Conservation (phyloP, 1,284 basidiomycete genomes). For the Papiliotrema laurentii region DNA sequence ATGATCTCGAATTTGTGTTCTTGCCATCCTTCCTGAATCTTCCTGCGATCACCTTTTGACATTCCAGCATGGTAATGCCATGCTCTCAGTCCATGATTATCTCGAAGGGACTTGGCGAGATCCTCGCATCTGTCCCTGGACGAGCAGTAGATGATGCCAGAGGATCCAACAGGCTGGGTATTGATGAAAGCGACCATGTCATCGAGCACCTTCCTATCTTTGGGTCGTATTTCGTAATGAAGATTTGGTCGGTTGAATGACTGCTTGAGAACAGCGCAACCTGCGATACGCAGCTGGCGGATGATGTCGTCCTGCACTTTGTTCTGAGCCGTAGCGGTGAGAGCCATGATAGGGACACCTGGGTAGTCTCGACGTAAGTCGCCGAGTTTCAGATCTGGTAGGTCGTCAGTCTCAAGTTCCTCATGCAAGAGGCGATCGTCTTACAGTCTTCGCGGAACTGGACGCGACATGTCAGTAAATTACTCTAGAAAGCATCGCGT, state of each 20-base stretch:
- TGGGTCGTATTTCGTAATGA: constrained; percentile 67
- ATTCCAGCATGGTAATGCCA: constrained; percentile 85
- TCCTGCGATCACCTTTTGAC: constrained; percentile 60
- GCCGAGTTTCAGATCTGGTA: constrained; percentile 57
- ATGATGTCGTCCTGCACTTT: constrained; percentile 76
- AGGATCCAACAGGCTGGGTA: constrained; percentile 56
- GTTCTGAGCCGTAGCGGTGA: constrained; percentile 88
- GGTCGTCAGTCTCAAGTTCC: constrained; percentile 6
- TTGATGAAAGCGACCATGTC: constrained; percentile 74
- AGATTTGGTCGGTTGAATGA: constrained; percentile 94
- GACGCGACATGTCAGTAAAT: neutral
- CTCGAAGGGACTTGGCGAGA: constrained; percentile 63
- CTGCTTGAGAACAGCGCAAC: constrained; percentile 63
- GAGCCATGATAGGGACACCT: constrained; percentile 83
- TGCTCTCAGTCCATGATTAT: constrained; percentile 60
- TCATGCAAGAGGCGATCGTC: constrained; percentile 5
- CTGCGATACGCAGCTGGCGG: constrained; percentile 59
- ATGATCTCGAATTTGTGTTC: constrained; percentile 70
- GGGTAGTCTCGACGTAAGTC: constrained; percentile 69
- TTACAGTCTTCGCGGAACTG: constrained; percentile 48
- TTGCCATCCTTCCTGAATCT: constrained; percentile 71
- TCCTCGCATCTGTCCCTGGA: constrained; percentile 71
- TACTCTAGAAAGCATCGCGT: neutral
- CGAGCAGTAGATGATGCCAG: constrained; percentile 84
- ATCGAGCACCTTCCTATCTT: constrained; percentile 53